Evolutionary conservation across 2,329 filamentous ascomycete genomes (phyloP).

Genomic region (Fusarium buxicola): DNA sequence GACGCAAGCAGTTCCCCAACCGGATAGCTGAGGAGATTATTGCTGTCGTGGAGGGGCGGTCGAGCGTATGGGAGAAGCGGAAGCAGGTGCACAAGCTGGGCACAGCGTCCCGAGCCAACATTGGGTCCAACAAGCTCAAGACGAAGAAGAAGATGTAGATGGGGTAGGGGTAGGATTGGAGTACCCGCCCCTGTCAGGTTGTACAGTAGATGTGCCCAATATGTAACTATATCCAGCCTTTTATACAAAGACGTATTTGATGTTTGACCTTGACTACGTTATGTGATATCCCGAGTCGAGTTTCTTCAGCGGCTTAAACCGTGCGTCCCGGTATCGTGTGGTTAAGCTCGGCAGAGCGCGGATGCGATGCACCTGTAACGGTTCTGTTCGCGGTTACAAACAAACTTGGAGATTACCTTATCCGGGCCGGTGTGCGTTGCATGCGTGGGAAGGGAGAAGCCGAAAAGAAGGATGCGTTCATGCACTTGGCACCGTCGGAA

Average conservation of each 20-base stretch:
- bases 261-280: neutral
- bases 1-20: conserved; percentile 77
- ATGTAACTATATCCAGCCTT: conserved; percentile 48
- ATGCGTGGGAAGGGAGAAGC: neutral
- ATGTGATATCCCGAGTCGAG: neutral
- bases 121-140: conserved; percentile 56
- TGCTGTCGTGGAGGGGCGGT: conserved; percentile 87
- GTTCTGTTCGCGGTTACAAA: neutral
- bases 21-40: conserved; percentile 89
- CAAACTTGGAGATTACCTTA: neutral
- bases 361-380: neutral
- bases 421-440: neutral
- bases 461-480: conserved; percentile 24
- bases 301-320: neutral
- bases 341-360: neutral
- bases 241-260: conserved; percentile 38
- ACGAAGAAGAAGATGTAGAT: conserved; percentile 52
- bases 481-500: conserved; percentile 31
- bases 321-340: neutral
- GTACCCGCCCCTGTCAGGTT: conserved; percentile 22
- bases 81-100: conserved; percentile 82
- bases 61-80: conserved; percentile 85
- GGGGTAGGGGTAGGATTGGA: conserved; percentile 14
- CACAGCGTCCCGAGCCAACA: conserved; percentile 81
- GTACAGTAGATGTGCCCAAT: conserved; percentile 48